phyloP scores from a whole-genome alignment of 1,139 yeast genomes.

The Geotrichum klebahnii region DNA sequence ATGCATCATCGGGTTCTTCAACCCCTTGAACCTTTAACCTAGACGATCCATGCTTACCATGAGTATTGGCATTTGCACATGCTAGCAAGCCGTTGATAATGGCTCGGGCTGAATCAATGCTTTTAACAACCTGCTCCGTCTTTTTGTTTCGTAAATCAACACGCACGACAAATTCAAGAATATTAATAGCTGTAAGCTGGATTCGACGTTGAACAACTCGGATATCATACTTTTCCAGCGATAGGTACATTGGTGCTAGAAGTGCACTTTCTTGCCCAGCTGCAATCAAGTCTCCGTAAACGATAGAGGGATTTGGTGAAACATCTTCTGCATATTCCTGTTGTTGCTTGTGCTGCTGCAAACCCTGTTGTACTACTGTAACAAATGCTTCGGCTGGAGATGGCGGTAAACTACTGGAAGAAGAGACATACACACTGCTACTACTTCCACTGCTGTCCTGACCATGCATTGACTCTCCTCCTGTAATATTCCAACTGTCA shows the following conservation, averaged over 20 bases:
- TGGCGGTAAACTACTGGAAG: slow-evolving; percentile 16
- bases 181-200: slow-evolving; percentile 28
- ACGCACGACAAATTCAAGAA: slow-evolving; percentile 26
- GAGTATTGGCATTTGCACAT: slow-evolving; percentile 6
- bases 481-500: background rate
- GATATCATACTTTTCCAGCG: slow-evolving; percentile 24
- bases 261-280: background rate
- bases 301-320: slow-evolving; percentile 21
- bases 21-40: background rate
- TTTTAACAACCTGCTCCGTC: slow-evolving; percentile 5
- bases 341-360: no score
- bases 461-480: background rate
- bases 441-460: background rate
- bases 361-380: background rate
- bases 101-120: slow-evolving; percentile 14
- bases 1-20: background rate
- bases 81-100: slow-evolving; percentile 17
- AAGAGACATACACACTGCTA: slow-evolving; percentile 23
- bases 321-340: background rate
- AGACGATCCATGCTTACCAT: background rate
- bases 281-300: slow-evolving; percentile 24
- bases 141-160: slow-evolving; percentile 2
- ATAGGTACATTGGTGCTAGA: slow-evolving; percentile 23
- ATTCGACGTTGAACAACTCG: slow-evolving; percentile 29
- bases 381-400: background rate